Conservation (phyloP, 2,329 filamentous ascomycete species). For the Lomentospora prolificans region DNA sequence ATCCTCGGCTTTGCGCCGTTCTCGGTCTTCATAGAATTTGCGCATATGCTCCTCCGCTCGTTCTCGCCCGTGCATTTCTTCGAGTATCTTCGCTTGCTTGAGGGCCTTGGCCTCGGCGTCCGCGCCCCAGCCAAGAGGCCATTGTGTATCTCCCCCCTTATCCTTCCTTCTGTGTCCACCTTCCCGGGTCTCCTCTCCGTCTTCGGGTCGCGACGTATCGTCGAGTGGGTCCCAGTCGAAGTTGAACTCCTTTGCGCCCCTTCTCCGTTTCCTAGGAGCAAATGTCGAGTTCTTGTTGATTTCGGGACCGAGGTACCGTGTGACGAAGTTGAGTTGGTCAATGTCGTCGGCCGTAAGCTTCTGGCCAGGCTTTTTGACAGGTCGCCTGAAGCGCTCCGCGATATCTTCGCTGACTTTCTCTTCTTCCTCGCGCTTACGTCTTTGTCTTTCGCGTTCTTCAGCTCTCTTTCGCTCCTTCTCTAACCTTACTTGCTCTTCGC, state of each 20-base stretch:
- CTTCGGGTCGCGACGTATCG: conserved; percentile 59
- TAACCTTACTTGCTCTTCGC: conserved; percentile 44
- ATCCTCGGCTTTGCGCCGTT: conserved; percentile 59
- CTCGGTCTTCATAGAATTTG: conserved; percentile 57
- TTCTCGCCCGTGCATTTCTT: conserved; percentile 64
- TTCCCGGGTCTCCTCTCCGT: neutral
- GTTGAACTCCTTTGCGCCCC: conserved; percentile 91
- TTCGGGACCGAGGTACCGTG: conserved; percentile 86
- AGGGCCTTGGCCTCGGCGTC: conserved; percentile 43
- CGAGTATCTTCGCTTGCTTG: conserved; percentile 58
- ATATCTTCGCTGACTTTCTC: conserved; percentile 7
- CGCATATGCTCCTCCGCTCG: conserved; percentile 75
- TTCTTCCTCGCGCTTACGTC: conserved; percentile 5
- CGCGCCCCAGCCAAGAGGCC: conserved; percentile 33
- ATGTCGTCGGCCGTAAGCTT: conserved; percentile 41
- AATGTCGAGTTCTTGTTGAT: conserved; percentile 75
- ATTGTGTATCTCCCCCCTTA: conserved; percentile 2
- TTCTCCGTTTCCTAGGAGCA: conserved; percentile 90
- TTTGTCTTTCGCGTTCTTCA: conserved; percentile 3
- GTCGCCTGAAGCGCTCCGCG: neutral
- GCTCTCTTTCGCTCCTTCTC: conserved; percentile 46
- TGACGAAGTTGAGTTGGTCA: conserved; percentile 64
- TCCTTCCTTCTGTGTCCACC: neutral
- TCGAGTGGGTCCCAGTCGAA: conserved; percentile 97
- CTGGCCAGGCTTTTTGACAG: conserved; percentile 8